Evolutionary conservation across 805 yeast genomes (phyloP).

Genomic region (Ogataea philodendri): DNA sequence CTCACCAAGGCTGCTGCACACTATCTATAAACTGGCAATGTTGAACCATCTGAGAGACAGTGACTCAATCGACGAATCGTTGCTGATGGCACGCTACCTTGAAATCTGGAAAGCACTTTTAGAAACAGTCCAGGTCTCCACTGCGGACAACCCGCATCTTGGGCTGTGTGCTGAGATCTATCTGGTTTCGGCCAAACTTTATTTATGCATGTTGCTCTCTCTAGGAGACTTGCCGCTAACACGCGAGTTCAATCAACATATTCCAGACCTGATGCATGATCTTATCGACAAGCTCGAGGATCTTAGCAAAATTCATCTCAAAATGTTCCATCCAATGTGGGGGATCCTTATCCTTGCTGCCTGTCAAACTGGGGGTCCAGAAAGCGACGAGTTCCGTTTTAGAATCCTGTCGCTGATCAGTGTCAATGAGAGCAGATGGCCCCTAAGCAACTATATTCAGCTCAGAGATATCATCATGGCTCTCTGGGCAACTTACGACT

Average conservation of each 20-base stretch:
- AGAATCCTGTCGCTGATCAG: conserved; percentile 22
- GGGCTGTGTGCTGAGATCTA: conserved; percentile 25
- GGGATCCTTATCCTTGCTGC: conserved; percentile 28
- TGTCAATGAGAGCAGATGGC: conserved; percentile 28
- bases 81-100: conserved; percentile 6
- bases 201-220: conserved; percentile 19
- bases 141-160: conserved; percentile 13
- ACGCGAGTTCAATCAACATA: conserved; percentile 11
- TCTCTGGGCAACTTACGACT: conserved; percentile 32
- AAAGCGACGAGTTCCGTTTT: conserved; percentile 16
- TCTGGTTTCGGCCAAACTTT: conserved; percentile 20
- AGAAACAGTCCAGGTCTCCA: conserved; percentile 11
- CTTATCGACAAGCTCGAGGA: conserved; percentile 12
- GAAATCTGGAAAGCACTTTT: conserved; percentile 16
- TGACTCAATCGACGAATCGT: conserved; percentile 3
- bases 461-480: conserved; percentile 27
- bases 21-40: conserved; percentile 25
- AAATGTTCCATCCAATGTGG: conserved; percentile 34
- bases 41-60: conserved; percentile 18
- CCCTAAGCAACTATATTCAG: conserved; percentile 26
- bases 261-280: conserved; percentile 10
- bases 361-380: conserved; percentile 15
- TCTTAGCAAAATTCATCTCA: conserved; percentile 13
- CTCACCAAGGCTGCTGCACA: conserved; percentile 30
- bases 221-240: conserved; percentile 10